phyloP scores from a whole-genome alignment of 2,329 filamentous ascomycete species.

The Aspergillus sp. region DNA sequence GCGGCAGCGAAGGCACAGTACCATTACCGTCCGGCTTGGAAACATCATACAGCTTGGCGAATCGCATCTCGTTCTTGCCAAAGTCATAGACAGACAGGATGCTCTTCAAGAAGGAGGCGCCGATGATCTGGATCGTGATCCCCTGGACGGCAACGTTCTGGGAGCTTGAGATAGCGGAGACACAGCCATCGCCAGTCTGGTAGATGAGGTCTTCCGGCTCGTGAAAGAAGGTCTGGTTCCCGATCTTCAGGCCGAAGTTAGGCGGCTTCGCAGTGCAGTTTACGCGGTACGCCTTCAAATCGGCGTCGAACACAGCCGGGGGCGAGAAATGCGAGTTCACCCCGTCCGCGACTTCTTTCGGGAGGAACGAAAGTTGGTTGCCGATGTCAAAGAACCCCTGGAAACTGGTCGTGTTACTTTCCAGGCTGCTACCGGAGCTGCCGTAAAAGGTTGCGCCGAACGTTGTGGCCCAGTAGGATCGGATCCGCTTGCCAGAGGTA shows the following conservation, averaged over 20 bases:
- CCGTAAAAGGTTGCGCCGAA: not conserved
- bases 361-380: not conserved
- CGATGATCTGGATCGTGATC: not conserved
- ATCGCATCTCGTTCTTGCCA: not conserved
- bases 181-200: constrained; percentile 14
- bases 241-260: constrained; percentile 42
- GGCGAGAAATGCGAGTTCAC: not conserved
- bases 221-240: constrained; percentile 34
- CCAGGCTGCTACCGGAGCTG: not conserved
- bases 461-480: not conserved
- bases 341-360: not conserved
- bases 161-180: not conserved
- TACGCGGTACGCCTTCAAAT: not conserved
- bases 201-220: constrained; percentile 32
- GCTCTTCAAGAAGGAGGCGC: not conserved
- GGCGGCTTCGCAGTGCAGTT: constrained; percentile 24
- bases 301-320: not conserved
- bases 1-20: not conserved
- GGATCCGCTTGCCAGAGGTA: not conserved
- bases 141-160: not conserved
- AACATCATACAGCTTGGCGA: not conserved
- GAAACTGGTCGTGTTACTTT: not conserved
- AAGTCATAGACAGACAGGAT: not conserved
- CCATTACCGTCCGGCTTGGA: not conserved
- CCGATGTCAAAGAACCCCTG: not conserved